A percentile compares a stretch with the other conserved stretches of the same genome.
Conservation (phyloP, 768 basidiomycete species). For the Trametes punicea region DNA sequence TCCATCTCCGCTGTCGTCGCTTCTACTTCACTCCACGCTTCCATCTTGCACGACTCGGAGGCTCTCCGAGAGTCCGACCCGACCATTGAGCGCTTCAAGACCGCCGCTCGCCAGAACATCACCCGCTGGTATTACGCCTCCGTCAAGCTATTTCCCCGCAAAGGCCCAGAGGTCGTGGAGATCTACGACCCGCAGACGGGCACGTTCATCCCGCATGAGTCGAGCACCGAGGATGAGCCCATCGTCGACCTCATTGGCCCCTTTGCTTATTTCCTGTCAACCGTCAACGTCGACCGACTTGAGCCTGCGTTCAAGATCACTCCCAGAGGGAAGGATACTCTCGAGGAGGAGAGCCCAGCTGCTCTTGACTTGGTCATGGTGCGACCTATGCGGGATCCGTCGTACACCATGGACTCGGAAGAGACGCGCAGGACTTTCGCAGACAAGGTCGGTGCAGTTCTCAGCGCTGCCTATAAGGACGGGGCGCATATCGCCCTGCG, state of each 20-base stretch:
- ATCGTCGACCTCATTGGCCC: constrained; percentile 63
- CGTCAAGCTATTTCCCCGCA: constrained; percentile 53
- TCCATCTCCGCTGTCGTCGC: constrained; percentile 76
- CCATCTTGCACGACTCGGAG: constrained; percentile 82
- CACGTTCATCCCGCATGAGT: constrained; percentile 44
- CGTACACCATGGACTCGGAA: constrained; percentile 38
- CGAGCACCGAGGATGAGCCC: constrained; percentile 28
- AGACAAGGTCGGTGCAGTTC: constrained; percentile 47
- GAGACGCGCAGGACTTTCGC: constrained; percentile 49
- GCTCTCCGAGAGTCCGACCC: constrained; percentile 63
- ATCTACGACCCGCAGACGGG: constrained; percentile 56
- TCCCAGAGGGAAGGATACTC: constrained; percentile 48
- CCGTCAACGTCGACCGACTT: constrained; percentile 80
- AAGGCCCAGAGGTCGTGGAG: constrained; percentile 41
- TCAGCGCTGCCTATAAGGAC: constrained; percentile 71
- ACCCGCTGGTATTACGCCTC: constrained; percentile 64
- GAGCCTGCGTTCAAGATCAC: constrained; percentile 80
- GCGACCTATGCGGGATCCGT: constrained; percentile 64
- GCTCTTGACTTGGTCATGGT: constrained; percentile 75
- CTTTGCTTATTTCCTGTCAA: constrained; percentile 82
- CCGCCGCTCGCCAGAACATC: constrained; percentile 76
- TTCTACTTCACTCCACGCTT: constrained; percentile 83
- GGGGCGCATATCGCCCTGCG: constrained; percentile 66
- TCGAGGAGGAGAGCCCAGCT: constrained; percentile 33
- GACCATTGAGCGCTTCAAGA: constrained; percentile 81